Evolutionary conservation across 352 stramenopile genomes (phyloP), one percentile per base, ranked within the genome.

Genomic region (Globisporangium polare): DNA sequence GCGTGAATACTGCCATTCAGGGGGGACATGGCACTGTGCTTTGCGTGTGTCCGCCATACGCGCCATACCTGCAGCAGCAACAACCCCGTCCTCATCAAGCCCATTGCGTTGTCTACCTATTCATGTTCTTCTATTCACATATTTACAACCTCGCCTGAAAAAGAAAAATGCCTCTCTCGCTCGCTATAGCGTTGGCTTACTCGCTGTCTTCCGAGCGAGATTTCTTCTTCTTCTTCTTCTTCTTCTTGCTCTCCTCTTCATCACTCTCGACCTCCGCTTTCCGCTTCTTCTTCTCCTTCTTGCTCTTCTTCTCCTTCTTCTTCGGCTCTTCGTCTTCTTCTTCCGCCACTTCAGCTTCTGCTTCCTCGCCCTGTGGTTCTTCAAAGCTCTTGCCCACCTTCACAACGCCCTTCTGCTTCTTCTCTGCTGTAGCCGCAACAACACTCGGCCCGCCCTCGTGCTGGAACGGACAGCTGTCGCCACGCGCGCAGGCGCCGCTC

Each of bases 391-490:
- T 18, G 15, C 37, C 37, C 13, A 43, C 37, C 37, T 43, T 43
- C 37, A 43, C 37, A 7, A 43, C 15, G 13, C 37, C 15, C 60
- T 56, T 66, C 39, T 46, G 50, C 35, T 26, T 39, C 31, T 24
- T 31, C 42, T 15, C 13, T 37, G 17, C 45, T 24, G 27, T 33
- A 24, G 20, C 17, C 17, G 8, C 29, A 20, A 5, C 51, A 17
- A 5, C 51, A 17, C 9, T 58, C 8, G 27, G 45, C 2, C 33
- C 63, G 12, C 61, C 65, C 31, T 80, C 69, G 56, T 88, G 78
- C 50, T 86, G 78, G 49, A 86, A 88, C 41, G 69, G 68, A 55
- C 76, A 86, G 8, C 66, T 70, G 39, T 74, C 69, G 6, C 77
- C 77, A 29, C 77, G 77, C 35, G 43, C 66, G 22, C 77, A 86